A percentile compares a stretch with the other conserved stretches of the same genome.
These are phyloP conservation scores for Prunella vulgaris DNA, from an alignment of 257 asterid genomes.

Conservation along the genomic window DNA sequence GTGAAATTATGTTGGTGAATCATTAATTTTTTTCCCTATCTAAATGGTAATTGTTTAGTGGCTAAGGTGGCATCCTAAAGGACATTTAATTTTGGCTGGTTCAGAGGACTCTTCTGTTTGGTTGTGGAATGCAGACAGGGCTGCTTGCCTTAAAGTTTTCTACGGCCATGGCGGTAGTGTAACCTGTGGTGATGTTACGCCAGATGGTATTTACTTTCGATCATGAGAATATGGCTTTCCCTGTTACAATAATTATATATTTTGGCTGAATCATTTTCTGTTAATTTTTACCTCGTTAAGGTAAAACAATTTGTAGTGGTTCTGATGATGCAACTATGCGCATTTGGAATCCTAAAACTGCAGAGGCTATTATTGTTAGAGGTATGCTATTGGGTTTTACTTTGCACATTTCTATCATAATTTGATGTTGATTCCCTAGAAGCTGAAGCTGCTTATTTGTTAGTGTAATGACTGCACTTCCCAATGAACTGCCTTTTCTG, in stretches of 20 bases:
- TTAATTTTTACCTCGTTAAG: slow-evolving; percentile 32
- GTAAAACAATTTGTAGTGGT: slow-evolving; percentile 74
- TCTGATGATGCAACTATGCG: slow-evolving; percentile 92
- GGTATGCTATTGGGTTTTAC: slow-evolving; percentile 35
- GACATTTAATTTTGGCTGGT: slow-evolving; percentile 83
- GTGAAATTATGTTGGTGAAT: slow-evolving; percentile 18
- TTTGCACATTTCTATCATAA: neutral
- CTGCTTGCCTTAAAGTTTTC: slow-evolving; percentile 49
- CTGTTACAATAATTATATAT: neutral
- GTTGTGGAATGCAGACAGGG: slow-evolving; percentile 95
- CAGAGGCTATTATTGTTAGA: slow-evolving; percentile 53
- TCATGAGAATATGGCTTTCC: slow-evolving; percentile 4
- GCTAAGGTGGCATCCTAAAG: slow-evolving; percentile 94
- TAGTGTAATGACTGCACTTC: neutral
- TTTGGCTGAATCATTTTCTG: slow-evolving; percentile 6
- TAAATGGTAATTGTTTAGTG: slow-evolving; percentile 52
- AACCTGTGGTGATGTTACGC: slow-evolving; percentile 90
- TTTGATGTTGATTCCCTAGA: neutral
- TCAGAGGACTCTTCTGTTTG: slow-evolving; percentile 80
- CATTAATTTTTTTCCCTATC: slow-evolving; percentile 16
- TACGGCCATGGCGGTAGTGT: slow-evolving; percentile 70
- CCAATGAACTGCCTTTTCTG: too few relatives aligned
- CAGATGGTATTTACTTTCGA: slow-evolving; percentile 60
- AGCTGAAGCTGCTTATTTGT: slow-evolving; percentile 9
- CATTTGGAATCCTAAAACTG: slow-evolving; percentile 76